phyloP scores from a whole-genome alignment of 331 rosid genomes.

The Telfairia occidentalis region DNA sequence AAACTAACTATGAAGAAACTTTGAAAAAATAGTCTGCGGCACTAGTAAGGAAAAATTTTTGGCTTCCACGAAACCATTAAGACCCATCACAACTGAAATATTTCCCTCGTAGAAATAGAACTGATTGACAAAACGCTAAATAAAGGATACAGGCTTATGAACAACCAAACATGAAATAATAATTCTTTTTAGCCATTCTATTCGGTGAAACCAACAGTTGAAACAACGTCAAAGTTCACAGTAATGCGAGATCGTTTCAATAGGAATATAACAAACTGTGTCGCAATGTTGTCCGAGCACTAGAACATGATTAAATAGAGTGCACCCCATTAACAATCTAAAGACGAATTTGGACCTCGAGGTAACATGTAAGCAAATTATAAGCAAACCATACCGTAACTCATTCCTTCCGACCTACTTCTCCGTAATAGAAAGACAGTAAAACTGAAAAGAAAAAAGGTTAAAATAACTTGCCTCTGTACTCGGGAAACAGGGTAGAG shows the following conservation, averaged over 20 bases:
- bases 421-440: background rate
- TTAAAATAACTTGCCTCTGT: conserved; percentile 26
- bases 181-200: background rate
- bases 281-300: background rate
- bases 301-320: background rate
- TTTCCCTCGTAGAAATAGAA: background rate
- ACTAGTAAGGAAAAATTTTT: background rate
- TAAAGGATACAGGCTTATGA: background rate
- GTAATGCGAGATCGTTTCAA: background rate
- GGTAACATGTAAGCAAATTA: background rate
- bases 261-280: background rate
- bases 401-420: background rate
- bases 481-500: conserved; percentile 84
- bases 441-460: background rate
- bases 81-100: background rate
- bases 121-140: background rate
- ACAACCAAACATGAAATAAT: background rate
- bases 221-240: background rate
- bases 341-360: background rate
- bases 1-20: background rate
- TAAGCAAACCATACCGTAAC: background rate
- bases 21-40: background rate
- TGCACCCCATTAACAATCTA: background rate
- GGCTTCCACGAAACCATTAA: background rate
- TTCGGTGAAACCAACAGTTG: background rate